Evolutionary conservation across 352 stramenopile genomes (phyloP).

Genomic region (Phytophthora aleatoria): DNA sequence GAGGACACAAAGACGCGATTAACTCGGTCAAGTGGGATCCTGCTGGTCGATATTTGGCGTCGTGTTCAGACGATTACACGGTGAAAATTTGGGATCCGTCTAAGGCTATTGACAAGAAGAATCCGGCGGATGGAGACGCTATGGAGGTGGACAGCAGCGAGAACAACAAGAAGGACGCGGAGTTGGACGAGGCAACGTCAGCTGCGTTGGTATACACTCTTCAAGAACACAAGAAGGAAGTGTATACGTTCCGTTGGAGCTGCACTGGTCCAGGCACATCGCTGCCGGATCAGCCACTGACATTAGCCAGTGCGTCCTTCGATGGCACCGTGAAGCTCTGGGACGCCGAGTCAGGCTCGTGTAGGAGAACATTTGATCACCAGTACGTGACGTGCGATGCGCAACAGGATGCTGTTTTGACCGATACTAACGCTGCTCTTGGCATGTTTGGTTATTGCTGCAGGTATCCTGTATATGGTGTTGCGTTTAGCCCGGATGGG

Average conservation of each 20-base stretch:
- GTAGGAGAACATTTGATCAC: conserved; percentile 92
- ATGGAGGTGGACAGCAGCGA: conserved; percentile 38
- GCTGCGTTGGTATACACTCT: conserved; percentile 79
- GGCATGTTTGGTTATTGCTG: conserved; percentile 13
- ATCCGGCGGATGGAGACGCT: conserved; percentile 24
- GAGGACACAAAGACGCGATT: conserved; percentile 96
- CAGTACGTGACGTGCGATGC: conserved; percentile 78
- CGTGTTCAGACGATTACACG: conserved; percentile 98
- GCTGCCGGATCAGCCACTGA: conserved; percentile 67
- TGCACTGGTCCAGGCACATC: conserved; percentile 75
- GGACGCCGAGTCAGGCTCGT: conserved; percentile 91
- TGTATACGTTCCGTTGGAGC: conserved; percentile 95
- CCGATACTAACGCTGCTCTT: conserved; percentile 30
- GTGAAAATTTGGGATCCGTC: conserved; percentile 96
- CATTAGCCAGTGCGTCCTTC: conserved; percentile 95
- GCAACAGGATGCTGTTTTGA: conserved; percentile 1
- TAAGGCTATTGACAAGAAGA: conserved; percentile 35
- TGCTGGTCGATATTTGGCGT: conserved; percentile 92
- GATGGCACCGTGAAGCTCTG: conserved; percentile 96
- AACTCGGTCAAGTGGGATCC: conserved; percentile 99
- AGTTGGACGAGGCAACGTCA: conserved; percentile 33
- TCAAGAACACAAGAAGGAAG: conserved; percentile 93
- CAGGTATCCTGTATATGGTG: conserved; percentile 87
- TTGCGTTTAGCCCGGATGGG: conserved; percentile 88
- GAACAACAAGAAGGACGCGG: conserved; percentile 29